Base-by-base conservation (phyloP, 768 basidiomycete genomes). In the Boletus tomentosulus region DNA sequence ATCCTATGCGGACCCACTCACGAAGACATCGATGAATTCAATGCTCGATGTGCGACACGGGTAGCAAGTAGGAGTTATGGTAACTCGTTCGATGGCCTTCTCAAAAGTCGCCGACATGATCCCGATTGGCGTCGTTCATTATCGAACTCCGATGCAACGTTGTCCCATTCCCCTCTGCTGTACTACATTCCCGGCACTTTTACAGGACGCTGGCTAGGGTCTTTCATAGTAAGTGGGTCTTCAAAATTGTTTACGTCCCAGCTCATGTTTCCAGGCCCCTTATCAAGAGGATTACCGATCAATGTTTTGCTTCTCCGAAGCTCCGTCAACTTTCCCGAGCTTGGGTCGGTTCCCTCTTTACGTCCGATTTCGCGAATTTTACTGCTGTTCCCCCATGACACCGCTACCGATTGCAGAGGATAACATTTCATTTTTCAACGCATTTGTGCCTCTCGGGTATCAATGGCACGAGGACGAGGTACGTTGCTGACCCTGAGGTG, bases 141-240 rank as follows among this genome's bases (percentile, higher is more conserved):
- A 19, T 37, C 53, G 24, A 25, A 47, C 34, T 38, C 53, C 24
- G 51, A 49, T 38, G 30, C 38, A 19, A 24, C 48, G 43, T 28
- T 25, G 11, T 41, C 39, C n/a, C 44, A 31, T 25, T 53, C 60
- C 6, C 33, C 45, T 12, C 46, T 51, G 19, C 38, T 59, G 8
- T 58, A 68, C 19, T 81, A 83, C 58, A 66, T 68, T 48, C 69
- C 76, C 24, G 80, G 76, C 11, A 68, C 70, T 1, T 67, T 82
- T 27, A 72, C 73, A 3, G 82, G 81, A 19, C 67, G 63, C 35
- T 83, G 79, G 79, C 72, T 74, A 50, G 80, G 80, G 3, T 76
- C 79, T 9, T 73, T 68, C 38, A 72, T 80, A 12, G 81, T 82
- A 57, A 51, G 76, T 57, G 22, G 28, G 9, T 33, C 22, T 11